Evolutionary conservation across 768 basidiomycete species (phyloP).

Genomic region (Auriscalpium vulgare): DNA sequence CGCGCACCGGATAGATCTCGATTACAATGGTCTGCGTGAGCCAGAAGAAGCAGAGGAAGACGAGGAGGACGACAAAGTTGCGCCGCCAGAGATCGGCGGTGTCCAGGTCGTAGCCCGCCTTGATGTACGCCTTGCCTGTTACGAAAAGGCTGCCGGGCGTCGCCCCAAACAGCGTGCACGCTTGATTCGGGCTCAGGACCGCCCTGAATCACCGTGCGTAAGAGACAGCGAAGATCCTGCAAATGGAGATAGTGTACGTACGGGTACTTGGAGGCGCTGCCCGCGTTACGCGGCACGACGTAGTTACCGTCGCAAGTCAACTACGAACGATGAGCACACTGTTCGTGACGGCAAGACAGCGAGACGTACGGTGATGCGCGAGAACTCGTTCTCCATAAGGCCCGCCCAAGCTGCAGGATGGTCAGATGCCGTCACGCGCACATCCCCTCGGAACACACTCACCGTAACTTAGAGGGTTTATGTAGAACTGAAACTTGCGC

Average conservation of each 20-base stretch:
- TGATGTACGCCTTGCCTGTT: conserved; percentile 83
- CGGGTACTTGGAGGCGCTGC: conserved; percentile 53
- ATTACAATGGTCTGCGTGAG: conserved; percentile 58
- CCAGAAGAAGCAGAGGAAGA: conserved; percentile 64
- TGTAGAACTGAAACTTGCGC: conserved; percentile 59
- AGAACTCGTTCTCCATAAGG: conserved; percentile 83
- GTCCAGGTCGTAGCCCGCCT: conserved; percentile 46
- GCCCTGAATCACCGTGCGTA: conserved; percentile 30
- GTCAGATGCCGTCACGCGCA: neutral
- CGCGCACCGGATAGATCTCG: conserved; percentile 50
- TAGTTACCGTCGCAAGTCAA: conserved; percentile 60
- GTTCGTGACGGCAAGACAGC: conserved; percentile 48
- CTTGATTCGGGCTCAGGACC: conserved; percentile 69
- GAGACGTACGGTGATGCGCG: conserved; percentile 32
- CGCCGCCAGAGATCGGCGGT: conserved; percentile 56
- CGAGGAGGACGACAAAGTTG: conserved; percentile 66
- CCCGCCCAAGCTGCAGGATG: conserved; percentile 47
- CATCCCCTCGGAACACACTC: neutral
- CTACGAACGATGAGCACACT: conserved; percentile 17
- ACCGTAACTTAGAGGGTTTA: conserved; percentile 49
- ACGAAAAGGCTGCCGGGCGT: conserved; percentile 41
- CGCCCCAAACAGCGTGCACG: conserved; percentile 68
- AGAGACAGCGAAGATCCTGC: neutral
- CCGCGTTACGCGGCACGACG: conserved; percentile 57
- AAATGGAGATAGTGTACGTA: conserved; percentile 23